Percentiles rank a stretch among this genome's conserved stretches.
phyloP scores from a whole-genome alignment of 2,329 filamentous ascomycete genomes.

The Xylaria sp. region DNA sequence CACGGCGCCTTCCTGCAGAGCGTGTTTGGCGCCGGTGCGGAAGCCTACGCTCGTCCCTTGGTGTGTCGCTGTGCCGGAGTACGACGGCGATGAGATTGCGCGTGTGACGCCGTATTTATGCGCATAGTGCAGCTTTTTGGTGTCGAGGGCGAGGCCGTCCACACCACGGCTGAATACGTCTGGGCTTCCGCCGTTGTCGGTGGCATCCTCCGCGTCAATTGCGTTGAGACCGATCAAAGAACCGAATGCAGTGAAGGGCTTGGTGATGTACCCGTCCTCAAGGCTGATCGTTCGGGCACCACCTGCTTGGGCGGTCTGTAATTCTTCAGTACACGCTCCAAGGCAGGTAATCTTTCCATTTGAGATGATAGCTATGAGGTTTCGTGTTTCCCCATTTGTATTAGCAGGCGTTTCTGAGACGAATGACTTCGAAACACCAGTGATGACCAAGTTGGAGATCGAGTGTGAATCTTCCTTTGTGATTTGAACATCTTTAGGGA shows the following conservation, averaged over 20 bases:
- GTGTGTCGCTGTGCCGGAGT: constrained; percentile 56
- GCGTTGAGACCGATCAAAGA: constrained; percentile 71
- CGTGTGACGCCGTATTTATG: constrained; percentile 68
- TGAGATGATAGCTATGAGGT: constrained; percentile 63
- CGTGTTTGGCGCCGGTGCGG: constrained; percentile 60
- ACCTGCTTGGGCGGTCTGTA: constrained; percentile 52
- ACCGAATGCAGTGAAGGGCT: constrained; percentile 70
- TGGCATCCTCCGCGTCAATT: constrained; percentile 67
- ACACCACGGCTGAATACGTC: constrained; percentile 67
- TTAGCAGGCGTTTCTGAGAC: constrained; percentile 50
- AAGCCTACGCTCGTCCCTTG: constrained; percentile 70
- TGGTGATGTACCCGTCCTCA: constrained; percentile 69
- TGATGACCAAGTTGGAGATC: constrained; percentile 62
- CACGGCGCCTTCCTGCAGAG: constrained; percentile 61
- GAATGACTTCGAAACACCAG: constrained; percentile 64
- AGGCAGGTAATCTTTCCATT: constrained; percentile 67
- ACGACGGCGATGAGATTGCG: constrained; percentile 67
- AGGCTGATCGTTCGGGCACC: constrained; percentile 59
- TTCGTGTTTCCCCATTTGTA: constrained; percentile 36
- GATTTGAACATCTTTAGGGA: constrained; percentile 55
- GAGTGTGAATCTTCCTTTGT: constrained; percentile 56
- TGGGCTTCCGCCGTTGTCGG: constrained; percentile 62
- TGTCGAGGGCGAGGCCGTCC: constrained; percentile 66
- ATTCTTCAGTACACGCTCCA: constrained; percentile 62
- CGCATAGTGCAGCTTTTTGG: constrained; percentile 66